A percentile compares a stretch with the other conserved stretches of the same genome.
These are phyloP conservation scores for Talaromyces albobiverticillius DNA, from an alignment of 2,329 filamentous ascomycete species.

Conservation along the genomic window DNA sequence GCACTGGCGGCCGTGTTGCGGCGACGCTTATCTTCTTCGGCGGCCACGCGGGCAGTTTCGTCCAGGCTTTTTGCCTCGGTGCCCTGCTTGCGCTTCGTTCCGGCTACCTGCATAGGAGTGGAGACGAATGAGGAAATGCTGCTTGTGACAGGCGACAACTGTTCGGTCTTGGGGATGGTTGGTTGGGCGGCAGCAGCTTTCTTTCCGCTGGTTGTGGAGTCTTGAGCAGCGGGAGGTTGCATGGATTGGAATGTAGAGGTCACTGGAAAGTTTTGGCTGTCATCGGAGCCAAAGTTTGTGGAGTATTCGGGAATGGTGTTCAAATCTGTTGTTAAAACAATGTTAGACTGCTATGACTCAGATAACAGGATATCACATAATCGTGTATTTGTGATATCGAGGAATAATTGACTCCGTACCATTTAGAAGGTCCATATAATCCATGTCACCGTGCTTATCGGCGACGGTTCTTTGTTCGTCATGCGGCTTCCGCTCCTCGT, in stretches of 20 bases:
- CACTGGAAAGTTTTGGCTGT: slow-evolving; percentile 18
- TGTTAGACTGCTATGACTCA: slow-evolving; percentile 8
- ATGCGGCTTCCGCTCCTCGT: slow-evolving; percentile 23
- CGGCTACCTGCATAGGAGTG: slow-evolving; percentile 16
- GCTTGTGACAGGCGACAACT: slow-evolving; percentile 16
- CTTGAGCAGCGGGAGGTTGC: slow-evolving; percentile 8
- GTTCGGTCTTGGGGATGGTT: slow-evolving; percentile 14
- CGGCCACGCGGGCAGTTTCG: slow-evolving; percentile 68
- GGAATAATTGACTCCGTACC: slow-evolving; percentile 30
- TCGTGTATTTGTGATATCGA: neutral
- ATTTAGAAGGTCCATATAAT: slow-evolving; percentile 41
- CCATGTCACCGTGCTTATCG: slow-evolving; percentile 31
- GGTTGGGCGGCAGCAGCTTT: neutral
- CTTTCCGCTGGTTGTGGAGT: slow-evolving; percentile 14
- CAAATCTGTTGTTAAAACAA: slow-evolving; percentile 27
- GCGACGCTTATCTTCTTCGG: slow-evolving; percentile 86
- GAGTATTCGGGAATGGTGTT: slow-evolving; percentile 31
- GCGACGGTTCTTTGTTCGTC: slow-evolving; percentile 21
- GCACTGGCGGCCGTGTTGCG: slow-evolving; percentile 86
- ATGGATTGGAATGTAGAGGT: slow-evolving; percentile 8
- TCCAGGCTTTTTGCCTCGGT: slow-evolving; percentile 56
- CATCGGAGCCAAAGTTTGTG: slow-evolving; percentile 26
- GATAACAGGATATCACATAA: neutral
- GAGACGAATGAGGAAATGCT: slow-evolving; percentile 15
- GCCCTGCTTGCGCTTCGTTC: slow-evolving; percentile 35